These are phyloP conservation scores for Schwanniomyces yamadae DNA, from an alignment of 805 yeast species.

Conservation along the genomic window DNA sequence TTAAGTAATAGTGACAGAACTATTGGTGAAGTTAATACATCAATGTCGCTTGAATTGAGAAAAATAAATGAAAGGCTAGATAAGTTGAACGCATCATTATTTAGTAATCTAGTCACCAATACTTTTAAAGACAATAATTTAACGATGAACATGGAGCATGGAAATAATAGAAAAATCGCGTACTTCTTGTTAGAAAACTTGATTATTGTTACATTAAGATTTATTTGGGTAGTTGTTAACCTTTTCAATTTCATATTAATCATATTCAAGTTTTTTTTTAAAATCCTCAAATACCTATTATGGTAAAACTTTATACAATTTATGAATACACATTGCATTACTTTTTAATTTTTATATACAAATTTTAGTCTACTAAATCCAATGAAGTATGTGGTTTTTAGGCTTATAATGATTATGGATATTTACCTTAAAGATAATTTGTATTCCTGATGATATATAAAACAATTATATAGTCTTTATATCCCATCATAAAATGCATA, in stretches of 20 bases:
- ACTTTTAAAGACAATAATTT: constrained; percentile 12
- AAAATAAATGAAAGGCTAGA: constrained; percentile 51
- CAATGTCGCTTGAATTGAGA: constrained; percentile 60
- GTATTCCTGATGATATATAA: too few relatives aligned
- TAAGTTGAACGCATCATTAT: constrained; percentile 35
- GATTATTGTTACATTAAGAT: constrained; percentile 51
- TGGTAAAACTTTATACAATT: not conserved
- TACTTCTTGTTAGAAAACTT: constrained; percentile 50
- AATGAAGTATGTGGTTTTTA: too few relatives aligned
- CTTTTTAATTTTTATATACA: too few relatives aligned
- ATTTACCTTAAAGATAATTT: too few relatives aligned
- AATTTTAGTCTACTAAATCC: too few relatives aligned
- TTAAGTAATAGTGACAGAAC: constrained; percentile 65
- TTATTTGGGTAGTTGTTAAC: constrained; percentile 58
- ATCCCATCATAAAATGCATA: too few relatives aligned
- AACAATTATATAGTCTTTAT: too few relatives aligned
- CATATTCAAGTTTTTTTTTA: constrained; percentile 21
- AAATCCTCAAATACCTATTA: constrained; percentile 10
- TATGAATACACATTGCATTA: too few relatives aligned
- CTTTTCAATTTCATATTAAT: constrained; percentile 36
- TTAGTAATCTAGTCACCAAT: constrained; percentile 21
- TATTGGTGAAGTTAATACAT: constrained; percentile 71
- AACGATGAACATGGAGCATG: constrained; percentile 25
- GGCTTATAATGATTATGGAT: too few relatives aligned
- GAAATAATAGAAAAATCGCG: constrained; percentile 29